Conservation (phyloP, 2,329 filamentous ascomycete genomes). For the Colletotrichum graminicola region DNA sequence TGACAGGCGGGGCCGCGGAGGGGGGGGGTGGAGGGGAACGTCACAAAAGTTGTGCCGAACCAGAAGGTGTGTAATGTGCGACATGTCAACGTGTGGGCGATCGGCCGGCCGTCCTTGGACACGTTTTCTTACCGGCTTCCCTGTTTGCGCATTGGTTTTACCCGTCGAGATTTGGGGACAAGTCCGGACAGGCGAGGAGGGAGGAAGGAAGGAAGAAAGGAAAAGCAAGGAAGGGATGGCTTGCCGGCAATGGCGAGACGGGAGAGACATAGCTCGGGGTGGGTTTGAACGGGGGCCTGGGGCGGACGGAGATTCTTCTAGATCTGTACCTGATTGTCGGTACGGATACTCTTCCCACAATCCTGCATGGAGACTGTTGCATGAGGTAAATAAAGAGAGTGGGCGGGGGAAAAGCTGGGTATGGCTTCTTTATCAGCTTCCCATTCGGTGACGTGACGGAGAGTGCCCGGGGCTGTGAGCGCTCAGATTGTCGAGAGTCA, state of each 20-base stretch:
- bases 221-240: neutral
- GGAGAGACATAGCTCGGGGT: neutral
- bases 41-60: slow-evolving; percentile 4
- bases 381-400: slow-evolving; percentile 6
- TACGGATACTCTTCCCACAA: neutral
- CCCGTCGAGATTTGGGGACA: neutral
- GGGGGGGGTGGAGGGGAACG: too few relatives aligned
- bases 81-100: neutral
- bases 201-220: neutral
- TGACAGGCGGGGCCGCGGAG: neutral
- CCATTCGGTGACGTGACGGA: neutral
- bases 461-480: neutral
- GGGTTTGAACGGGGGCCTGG: slow-evolving; percentile 13
- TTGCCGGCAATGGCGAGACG: neutral
- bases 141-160: neutral
- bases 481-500: neutral
- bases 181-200: neutral
- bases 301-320: slow-evolving; percentile 37
- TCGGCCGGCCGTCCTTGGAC: neutral
- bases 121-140: neutral
- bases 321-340: slow-evolving; percentile 39
- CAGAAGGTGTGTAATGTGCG: too few relatives aligned
- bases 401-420: neutral
- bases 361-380: slow-evolving; percentile 19
- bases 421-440: neutral